Conservation (phyloP, 2,329 filamentous ascomycete species). For the Scedosporium boydii region DNA sequence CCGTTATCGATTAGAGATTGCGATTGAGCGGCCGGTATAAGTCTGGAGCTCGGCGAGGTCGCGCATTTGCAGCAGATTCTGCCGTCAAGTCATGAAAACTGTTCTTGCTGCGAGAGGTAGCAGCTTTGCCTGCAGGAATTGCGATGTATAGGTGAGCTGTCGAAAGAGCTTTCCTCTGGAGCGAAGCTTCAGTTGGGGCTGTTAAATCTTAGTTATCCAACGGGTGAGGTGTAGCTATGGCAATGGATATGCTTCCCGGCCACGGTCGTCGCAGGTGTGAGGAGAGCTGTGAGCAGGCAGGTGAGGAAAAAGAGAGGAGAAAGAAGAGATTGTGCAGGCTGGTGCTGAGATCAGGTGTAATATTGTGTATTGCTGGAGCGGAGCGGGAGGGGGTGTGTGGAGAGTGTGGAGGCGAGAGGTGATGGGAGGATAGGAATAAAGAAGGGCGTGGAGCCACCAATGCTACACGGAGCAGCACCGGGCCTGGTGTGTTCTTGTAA, state of each 20-base stretch:
- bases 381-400: neutral
- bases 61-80: neutral
- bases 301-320: neutral
- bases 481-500: neutral
- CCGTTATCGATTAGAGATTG: slow-evolving; percentile 3
- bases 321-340: neutral
- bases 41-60: neutral
- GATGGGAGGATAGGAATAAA: neutral
- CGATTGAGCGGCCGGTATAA: neutral
- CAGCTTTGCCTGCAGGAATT: neutral
- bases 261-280: neutral
- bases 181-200: too few species aligned
- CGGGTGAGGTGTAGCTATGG: neutral
- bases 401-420: neutral
- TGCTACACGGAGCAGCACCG: neutral
- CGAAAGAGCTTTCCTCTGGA: too few species aligned
- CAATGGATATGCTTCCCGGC: neutral
- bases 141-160: neutral
- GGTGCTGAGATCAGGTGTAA: neutral
- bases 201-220: neutral
- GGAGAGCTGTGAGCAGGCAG: neutral
- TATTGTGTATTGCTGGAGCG: neutral
- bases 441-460: neutral
- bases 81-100: neutral
- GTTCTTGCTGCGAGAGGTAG: neutral